These are phyloP conservation scores for Parasarocladium wereldwijsianum DNA, from an alignment of 2,329 filamentous ascomycete genomes.

Conservation along the genomic window DNA sequence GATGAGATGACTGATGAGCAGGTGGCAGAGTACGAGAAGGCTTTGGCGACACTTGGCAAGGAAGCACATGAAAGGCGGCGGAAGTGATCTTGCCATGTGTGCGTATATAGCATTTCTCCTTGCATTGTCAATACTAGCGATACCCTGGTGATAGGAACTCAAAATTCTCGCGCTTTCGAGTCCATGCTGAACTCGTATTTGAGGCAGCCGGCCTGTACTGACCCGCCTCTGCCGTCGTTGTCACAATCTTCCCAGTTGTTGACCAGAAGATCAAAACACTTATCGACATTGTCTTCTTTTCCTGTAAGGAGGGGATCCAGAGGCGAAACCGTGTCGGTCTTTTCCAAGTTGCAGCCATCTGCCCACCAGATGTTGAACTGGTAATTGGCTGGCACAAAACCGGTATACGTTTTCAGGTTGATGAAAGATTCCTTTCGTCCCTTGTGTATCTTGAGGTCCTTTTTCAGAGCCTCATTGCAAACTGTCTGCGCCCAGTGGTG, in stretches of 20 bases:
- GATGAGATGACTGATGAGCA: conserved; percentile 31
- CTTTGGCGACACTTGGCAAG: conserved; percentile 45
- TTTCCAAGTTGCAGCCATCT: conserved; percentile 1
- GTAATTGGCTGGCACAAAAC: neutral
- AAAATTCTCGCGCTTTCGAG: no score
- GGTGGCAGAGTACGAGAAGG: conserved; percentile 34
- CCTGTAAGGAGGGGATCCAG: no score
- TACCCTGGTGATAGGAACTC: no score
- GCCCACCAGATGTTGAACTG: conserved; percentile 2
- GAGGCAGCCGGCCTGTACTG: no score
- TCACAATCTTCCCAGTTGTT: no score
- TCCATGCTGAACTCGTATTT: no score
- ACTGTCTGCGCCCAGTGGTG: neutral
- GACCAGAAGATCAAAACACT: no score
- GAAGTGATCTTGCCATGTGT: conserved; percentile 9
- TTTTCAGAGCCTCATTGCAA: neutral
- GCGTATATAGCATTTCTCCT: no score
- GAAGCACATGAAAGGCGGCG: conserved; percentile 32
- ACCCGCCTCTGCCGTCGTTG: no score
- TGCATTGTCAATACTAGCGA: no score
- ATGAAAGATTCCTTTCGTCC: neutral
- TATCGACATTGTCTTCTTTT: no score
- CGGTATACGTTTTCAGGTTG: neutral
- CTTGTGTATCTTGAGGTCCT: neutral
- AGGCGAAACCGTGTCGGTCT: no score